Percentiles rank a stretch among this genome's conserved stretches.
Conservation (phyloP, 371 early-diverging fungal species). For the Mortierella sp. region DNA sequence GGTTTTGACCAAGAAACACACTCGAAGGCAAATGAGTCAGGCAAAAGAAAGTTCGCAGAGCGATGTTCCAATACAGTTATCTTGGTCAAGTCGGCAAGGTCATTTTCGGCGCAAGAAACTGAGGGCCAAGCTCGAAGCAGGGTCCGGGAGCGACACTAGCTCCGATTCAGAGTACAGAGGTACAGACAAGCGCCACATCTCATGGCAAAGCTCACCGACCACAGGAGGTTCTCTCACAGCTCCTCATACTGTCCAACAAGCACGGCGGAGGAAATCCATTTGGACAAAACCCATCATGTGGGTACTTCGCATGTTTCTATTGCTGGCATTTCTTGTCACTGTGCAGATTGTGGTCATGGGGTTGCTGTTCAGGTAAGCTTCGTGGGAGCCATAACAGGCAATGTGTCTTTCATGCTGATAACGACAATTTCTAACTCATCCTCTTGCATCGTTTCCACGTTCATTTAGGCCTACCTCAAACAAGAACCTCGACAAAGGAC, state of each 20-base stretch:
- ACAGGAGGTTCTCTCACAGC: neutral
- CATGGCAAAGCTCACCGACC: neutral
- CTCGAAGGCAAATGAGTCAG: neutral
- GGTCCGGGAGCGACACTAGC: neutral
- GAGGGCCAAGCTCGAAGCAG: neutral
- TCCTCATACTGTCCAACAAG: too few relatives aligned
- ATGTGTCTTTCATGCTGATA: neutral
- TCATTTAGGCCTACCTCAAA: neutral
- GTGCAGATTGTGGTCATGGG: conserved; percentile 36
- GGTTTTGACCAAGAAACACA: neutral
- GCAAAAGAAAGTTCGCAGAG: conserved; percentile 18
- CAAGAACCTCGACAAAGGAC: neutral
- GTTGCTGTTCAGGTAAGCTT: conserved; percentile 26
- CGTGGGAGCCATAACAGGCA: neutral
- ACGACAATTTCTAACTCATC: neutral
- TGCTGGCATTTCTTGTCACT: conserved; percentile 6
- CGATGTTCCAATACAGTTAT: neutral
- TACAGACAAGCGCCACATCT: conserved; percentile 9
- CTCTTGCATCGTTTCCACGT: neutral
- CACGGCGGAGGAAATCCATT: neutral
- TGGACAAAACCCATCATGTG: conserved; percentile 5
- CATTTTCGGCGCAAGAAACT: neutral
- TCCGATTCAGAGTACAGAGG: conserved; percentile 36
- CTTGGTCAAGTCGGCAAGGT: neutral
- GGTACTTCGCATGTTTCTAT: conserved; percentile 15